Evolutionary conservation across 371 early-diverging fungal genomes (phyloP).

Genomic region (Blakeslea trispora): DNA sequence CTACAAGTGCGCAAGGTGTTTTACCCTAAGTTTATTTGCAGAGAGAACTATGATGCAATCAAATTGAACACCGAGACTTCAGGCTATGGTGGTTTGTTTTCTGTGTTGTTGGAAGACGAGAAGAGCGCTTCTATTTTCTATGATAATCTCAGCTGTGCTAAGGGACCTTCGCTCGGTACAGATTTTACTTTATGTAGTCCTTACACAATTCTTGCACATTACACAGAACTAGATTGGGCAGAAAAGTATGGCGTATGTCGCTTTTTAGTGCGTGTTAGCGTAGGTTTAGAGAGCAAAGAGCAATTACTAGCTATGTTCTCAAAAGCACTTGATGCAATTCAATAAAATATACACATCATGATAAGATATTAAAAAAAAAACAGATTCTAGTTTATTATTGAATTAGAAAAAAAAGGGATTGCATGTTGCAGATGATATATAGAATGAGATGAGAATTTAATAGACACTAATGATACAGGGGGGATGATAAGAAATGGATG

Average conservation of each 20-base stretch:
- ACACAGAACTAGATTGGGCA: constrained; percentile 92
- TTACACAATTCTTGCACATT: constrained; percentile 95
- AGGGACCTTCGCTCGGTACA: constrained; percentile 96
- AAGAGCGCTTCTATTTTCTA: constrained; percentile 73
- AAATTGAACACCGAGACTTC: constrained; percentile 52
- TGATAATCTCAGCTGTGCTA: constrained; percentile 77
- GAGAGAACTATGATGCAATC: constrained; percentile 65
- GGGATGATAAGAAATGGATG: background rate
- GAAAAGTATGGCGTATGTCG: constrained; percentile 76
- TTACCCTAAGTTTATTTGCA: constrained; percentile 84
- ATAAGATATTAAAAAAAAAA: background rate
- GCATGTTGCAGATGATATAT: background rate
- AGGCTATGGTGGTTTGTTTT: constrained; percentile 92
- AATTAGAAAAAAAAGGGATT: background rate
- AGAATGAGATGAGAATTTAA: background rate
- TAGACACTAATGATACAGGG: constrained; percentile 10
- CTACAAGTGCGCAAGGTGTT: constrained; percentile 66
- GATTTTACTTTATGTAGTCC: constrained; percentile 95
- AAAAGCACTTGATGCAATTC: constrained; percentile 71
- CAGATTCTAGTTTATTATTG: constrained; percentile 4
- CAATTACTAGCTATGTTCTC: constrained; percentile 66
- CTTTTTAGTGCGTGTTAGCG: constrained; percentile 83
- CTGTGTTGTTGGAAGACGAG: constrained; percentile 69
- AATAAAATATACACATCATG: too few species aligned
- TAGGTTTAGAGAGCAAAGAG: constrained; percentile 83